These are phyloP conservation scores for Phytomonas serpens DNA, from an alignment of 208 protist genomes.

Conservation along the genomic window DNA sequence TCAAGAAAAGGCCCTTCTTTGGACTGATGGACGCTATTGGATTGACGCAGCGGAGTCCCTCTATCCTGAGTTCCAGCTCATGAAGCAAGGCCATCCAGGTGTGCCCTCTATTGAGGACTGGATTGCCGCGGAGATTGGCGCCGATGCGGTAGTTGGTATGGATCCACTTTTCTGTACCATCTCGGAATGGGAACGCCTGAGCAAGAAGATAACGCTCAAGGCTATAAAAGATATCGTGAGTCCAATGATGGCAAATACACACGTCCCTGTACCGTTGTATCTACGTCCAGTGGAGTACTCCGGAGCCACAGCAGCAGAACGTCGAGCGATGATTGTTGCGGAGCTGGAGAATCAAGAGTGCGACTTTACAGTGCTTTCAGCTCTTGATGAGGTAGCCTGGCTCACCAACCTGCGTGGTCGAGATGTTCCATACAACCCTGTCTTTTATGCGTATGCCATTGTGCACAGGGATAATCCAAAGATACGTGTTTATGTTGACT, in stretches of 20 bases:
- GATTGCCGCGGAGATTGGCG: slow-evolving; percentile 39
- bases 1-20: slow-evolving; percentile 81
- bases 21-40: slow-evolving; percentile 97
- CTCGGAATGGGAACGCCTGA: slow-evolving; percentile 62
- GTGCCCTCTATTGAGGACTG: slow-evolving; percentile 69
- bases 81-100: slow-evolving; percentile 62
- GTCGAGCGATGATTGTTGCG: slow-evolving; percentile 36
- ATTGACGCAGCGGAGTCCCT: slow-evolving; percentile 86
- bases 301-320: slow-evolving; percentile 48
- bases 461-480: slow-evolving; percentile 32
- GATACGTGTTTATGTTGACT: slow-evolving; percentile 24
- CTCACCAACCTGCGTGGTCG: slow-evolving; percentile 86
- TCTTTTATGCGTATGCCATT: slow-evolving; percentile 86
- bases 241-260: background rate
- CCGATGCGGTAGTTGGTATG: slow-evolving; percentile 37
- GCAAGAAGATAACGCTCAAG: slow-evolving; percentile 49
- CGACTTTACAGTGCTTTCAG: slow-evolving; percentile 70
- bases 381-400: slow-evolving; percentile 90
- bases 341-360: slow-evolving; percentile 42
- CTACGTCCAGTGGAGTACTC: slow-evolving; percentile 55
- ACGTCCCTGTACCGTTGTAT: slow-evolving; percentile 21
- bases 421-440: slow-evolving; percentile 87
- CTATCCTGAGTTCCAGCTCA: slow-evolving; percentile 72
- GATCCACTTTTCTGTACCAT: slow-evolving; percentile 66
- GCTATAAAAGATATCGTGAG: slow-evolving; percentile 49